phyloP scores from a whole-genome alignment of 208 protist genomes.

The Angomonas ambiguus region DNA sequence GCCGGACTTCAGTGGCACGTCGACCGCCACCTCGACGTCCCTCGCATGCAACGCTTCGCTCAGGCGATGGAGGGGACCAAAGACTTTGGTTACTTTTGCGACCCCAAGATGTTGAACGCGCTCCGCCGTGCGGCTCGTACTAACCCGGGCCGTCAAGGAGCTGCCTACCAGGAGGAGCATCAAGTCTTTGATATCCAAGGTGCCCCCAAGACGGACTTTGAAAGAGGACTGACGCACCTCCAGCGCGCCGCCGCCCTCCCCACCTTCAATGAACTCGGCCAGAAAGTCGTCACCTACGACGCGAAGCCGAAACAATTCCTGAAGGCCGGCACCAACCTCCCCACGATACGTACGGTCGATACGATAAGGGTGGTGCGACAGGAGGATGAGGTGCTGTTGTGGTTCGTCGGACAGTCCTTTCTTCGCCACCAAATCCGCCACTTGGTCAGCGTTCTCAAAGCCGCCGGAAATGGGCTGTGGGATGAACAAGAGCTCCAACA shows the following conservation, averaged over 20 bases:
- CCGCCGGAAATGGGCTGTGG: conserved; percentile 71
- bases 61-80: conserved; percentile 62
- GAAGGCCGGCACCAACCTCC: conserved; percentile 65
- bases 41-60: conserved; percentile 78
- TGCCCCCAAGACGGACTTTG: conserved; percentile 55
- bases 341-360: conserved; percentile 79
- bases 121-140: conserved; percentile 53
- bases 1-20: conserved; percentile 87
- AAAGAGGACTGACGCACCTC: conserved; percentile 57
- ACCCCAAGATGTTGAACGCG: conserved; percentile 84
- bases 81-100: conserved; percentile 84
- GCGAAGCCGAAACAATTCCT: conserved; percentile 64
- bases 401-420: conserved; percentile 83
- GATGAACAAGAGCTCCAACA: conserved; percentile 76
- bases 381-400: conserved; percentile 85
- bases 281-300: conserved; percentile 53
- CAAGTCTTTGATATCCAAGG: not conserved
- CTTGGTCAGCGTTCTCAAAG: conserved; percentile 83
- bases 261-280: conserved; percentile 82
- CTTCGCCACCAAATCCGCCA: conserved; percentile 85
- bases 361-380: conserved; percentile 77
- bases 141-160: not conserved
- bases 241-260: conserved; percentile 67
- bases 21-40: conserved; percentile 73
- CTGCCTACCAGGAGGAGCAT: not conserved